Base-by-base conservation (phyloP, 1,139 yeast species). In the Tardiomyces digboiensis region DNA sequence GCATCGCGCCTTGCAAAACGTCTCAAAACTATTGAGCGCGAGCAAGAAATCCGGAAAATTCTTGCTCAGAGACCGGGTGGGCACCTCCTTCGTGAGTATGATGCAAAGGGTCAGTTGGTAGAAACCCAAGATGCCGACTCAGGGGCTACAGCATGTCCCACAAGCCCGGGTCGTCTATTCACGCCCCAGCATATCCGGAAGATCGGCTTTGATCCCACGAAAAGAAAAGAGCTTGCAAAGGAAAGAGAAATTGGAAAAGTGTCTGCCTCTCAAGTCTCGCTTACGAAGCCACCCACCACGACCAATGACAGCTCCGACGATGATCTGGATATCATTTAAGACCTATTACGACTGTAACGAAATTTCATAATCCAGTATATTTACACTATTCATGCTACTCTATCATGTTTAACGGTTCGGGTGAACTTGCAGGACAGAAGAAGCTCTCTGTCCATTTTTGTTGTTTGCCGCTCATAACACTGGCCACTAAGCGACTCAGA, bases 281-380 rank as follows among this genome's bases (percentile, higher is more conserved):
- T 26, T 16, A 3, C 33, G 3, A 26, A 26, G 10, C 33, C 33
- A 5, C 33, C 33, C 3, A 29, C 23, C 12, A n/a, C 36, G 21
- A 29, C 36, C 1, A 45, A 41, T 14, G 51, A 47, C 36, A 53
- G 51, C 20, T 52, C 46, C 26, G 59, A 59, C 36, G 65, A 67
- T 47, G 73, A 68, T 29, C 50, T 69, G 29, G 72, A 68, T 41
- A 66, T 68, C 46, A 52, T 49, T n/a, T 53, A 42, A 44, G 20
- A n/a, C 19, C n/a, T n/a, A n/a, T n/a, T n/a, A n/a, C n/a, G n/a
- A n/a, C n/a, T n/a, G n/a, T n/a, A n/a, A n/a, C n/a, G n/a, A n/a
- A n/a, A n/a, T n/a, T n/a, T n/a, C n/a, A n/a, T n/a, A n/a, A n/a
- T n/a, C n/a, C n/a, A n/a, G n/a, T n/a, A n/a, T n/a, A n/a, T n/a